Conservation (phyloP, 257 asterid species). For the Petunia axillaris region DNA sequence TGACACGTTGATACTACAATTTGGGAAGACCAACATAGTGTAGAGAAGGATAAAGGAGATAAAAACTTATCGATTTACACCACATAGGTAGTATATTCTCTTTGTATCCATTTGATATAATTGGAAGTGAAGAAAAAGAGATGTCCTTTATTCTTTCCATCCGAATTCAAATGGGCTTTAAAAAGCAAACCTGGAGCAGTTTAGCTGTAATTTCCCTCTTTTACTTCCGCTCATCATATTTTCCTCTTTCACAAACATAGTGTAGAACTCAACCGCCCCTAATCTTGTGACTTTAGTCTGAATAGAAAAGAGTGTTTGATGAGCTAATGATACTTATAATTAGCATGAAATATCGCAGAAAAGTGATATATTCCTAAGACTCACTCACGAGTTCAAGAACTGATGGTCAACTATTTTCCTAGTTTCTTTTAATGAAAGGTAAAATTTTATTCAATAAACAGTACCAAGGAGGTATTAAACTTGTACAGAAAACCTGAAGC, state of each 20-base stretch:
- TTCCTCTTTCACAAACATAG: background rate
- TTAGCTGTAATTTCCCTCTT: background rate
- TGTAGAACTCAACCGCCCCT: conserved; percentile 2
- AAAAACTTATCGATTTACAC: no score
- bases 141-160: background rate
- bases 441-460: no score
- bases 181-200: background rate
- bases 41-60: no score
- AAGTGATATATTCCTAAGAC: no score
- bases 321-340: no score
- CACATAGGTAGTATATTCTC: no score
- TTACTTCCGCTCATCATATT: background rate
- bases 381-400: no score
- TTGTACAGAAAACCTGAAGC: no score
- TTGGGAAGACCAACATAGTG: background rate
- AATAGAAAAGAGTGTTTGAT: background rate
- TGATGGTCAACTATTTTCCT: background rate
- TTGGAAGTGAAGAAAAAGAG: background rate
- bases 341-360: no score
- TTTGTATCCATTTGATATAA: background rate
- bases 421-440: no score
- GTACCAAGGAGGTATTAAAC: no score
- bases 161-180: no score
- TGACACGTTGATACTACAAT: background rate
- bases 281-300: background rate